phyloP scores from a whole-genome alignment of 2,329 filamentous ascomycete genomes.

The Colletotrichum sp. region DNA sequence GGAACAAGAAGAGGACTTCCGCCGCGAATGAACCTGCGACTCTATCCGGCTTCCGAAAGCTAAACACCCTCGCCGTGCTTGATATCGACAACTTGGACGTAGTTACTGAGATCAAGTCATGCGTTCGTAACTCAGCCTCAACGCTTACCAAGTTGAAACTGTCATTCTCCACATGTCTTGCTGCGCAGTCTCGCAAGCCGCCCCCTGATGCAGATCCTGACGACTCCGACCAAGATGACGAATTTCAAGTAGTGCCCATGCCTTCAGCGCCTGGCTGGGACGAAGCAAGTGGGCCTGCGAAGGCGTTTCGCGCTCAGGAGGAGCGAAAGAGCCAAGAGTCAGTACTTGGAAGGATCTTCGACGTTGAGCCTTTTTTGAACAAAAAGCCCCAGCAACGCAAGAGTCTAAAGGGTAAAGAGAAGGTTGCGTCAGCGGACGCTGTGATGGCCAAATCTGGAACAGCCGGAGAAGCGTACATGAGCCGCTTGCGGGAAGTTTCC shows the following conservation, averaged over 20 bases:
- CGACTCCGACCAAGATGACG: conserved; percentile 60
- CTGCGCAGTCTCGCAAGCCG: conserved; percentile 45
- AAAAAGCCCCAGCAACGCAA: conserved; percentile 36
- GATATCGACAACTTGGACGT: conserved; percentile 66
- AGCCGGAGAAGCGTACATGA: conserved; percentile 37
- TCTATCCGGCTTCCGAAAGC: conserved; percentile 60
- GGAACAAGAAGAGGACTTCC: conserved; percentile 38
- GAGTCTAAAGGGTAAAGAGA: conserved; percentile 21
- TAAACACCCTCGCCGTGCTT: conserved; percentile 59
- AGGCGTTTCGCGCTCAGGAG: conserved; percentile 53
- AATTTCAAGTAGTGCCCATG: conserved; percentile 52
- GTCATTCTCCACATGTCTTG: conserved; percentile 62
- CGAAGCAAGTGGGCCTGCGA: conserved; percentile 43
- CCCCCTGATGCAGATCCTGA: conserved; percentile 45
- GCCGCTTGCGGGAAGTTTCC: conserved; percentile 44
- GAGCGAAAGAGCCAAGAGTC: conserved; percentile 60
- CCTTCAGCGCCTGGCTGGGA: conserved; percentile 21
- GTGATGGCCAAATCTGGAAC: neutral
- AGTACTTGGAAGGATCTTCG: conserved; percentile 58
- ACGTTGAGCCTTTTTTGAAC: conserved; percentile 46
- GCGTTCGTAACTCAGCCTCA: conserved; percentile 58
- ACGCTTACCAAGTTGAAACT: conserved; percentile 60
- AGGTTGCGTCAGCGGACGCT: neutral
- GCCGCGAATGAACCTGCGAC: conserved; percentile 51
- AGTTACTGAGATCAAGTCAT: conserved; percentile 59